A percentile compares a stretch with the other conserved stretches of the same genome.
These are phyloP conservation scores for Botrytis sinoallii DNA, from an alignment of 2,329 filamentous ascomycete species.

Conservation along the genomic window DNA sequence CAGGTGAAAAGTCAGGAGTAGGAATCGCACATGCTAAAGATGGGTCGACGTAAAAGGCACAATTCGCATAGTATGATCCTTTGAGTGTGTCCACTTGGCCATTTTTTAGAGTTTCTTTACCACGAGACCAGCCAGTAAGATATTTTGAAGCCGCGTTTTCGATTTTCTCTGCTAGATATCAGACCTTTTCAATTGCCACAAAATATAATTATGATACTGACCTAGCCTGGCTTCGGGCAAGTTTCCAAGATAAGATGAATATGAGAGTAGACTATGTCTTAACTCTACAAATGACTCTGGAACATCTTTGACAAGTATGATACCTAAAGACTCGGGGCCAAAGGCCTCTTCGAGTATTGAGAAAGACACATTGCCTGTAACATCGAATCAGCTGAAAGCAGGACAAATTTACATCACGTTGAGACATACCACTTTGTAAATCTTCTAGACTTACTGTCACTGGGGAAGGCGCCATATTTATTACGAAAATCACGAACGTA, in stretches of 20 bases:
- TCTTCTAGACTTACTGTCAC: constrained; percentile 59
- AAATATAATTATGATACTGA: constrained; percentile 40
- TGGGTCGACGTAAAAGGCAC: constrained; percentile 70
- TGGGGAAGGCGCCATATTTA: constrained; percentile 31
- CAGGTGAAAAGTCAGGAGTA: constrained; percentile 53
- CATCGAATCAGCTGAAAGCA: constrained; percentile 20
- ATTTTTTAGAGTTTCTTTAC: constrained; percentile 76
- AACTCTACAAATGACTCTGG: constrained; percentile 69
- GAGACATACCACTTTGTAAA: constrained; percentile 52
- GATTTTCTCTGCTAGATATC: constrained; percentile 46
- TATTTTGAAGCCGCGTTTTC: constrained; percentile 62
- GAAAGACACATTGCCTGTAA: constrained; percentile 62
- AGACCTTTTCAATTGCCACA: constrained; percentile 18
- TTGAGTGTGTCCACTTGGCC: constrained; percentile 77
- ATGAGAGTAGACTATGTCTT: constrained; percentile 73
- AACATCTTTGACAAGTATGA: constrained; percentile 88
- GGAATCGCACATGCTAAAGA: constrained; percentile 60
- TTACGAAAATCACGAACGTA: background rate
- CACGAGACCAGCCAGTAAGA: constrained; percentile 73
- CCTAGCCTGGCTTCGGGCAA: constrained; percentile 69
- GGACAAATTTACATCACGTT: background rate
- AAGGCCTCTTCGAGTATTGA: constrained; percentile 74
- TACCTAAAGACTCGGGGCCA: constrained; percentile 84
- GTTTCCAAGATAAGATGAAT: constrained; percentile 84
- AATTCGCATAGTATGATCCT: constrained; percentile 82